Conservation (phyloP, 1,284 basidiomycete species). For the Gymnopus androsaceus region DNA sequence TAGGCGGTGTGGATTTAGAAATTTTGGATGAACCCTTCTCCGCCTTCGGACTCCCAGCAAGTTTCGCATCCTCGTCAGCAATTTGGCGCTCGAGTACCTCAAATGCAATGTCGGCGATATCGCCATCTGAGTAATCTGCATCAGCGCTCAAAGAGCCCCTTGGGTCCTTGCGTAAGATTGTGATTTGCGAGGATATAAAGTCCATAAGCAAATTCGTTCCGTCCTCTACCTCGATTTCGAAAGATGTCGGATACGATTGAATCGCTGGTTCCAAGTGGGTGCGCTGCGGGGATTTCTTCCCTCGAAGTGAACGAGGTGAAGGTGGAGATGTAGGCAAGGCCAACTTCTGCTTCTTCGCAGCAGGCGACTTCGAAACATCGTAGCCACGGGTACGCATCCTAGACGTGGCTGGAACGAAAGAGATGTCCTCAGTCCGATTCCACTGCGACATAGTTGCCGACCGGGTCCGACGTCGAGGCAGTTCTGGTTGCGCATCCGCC, state of each 20-base stretch:
- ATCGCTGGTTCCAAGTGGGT: not conserved
- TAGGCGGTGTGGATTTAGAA: not conserved
- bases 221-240: not conserved
- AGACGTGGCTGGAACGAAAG: not conserved
- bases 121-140: not conserved
- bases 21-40: not conserved
- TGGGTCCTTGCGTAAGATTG: not conserved
- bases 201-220: not conserved
- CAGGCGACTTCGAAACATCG: not conserved
- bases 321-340: not conserved
- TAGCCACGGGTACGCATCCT: not conserved
- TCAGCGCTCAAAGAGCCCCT: not conserved
- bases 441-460: not conserved
- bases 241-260: not conserved
- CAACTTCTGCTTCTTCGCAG: not conserved
- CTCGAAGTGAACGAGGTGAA: not conserved
- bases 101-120: not conserved
- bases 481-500: not conserved
- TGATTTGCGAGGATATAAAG: not conserved
- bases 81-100: not conserved
- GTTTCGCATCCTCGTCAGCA: not conserved
- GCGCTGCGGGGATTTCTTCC: not conserved
- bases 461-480: not conserved
- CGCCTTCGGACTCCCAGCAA: not conserved
- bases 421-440: not conserved